These are phyloP conservation scores for Calonectria hawksworthii DNA, from an alignment of 2,329 filamentous ascomycete genomes.

Conservation along the genomic window DNA sequence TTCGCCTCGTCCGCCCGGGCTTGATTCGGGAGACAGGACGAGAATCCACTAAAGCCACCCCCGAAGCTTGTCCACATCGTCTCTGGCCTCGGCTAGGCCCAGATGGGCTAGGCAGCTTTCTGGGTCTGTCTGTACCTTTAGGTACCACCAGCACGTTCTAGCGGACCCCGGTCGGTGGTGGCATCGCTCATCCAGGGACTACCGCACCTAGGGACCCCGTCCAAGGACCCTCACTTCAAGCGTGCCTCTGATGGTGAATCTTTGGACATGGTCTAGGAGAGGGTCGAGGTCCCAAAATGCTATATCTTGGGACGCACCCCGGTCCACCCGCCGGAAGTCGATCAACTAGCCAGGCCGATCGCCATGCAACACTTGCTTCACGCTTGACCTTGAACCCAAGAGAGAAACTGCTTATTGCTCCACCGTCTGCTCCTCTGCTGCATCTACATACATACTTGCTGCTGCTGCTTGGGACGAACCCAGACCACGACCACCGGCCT, in stretches of 20 bases:
- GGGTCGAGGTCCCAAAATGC: conserved; percentile 26
- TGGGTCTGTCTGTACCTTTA: conserved; percentile 34
- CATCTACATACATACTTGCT: conserved; percentile 41
- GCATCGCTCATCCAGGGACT: conserved; percentile 10
- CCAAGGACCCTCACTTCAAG: conserved; percentile 13
- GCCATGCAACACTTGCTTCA: conserved; percentile 47
- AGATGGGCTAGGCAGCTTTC: conserved; percentile 26
- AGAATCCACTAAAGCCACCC: conserved; percentile 40
- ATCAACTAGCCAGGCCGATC: conserved; percentile 46
- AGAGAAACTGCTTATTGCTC: conserved; percentile 34
- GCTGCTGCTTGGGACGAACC: conserved; percentile 20
- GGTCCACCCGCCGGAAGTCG: conserved; percentile 33
- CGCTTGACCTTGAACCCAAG: conserved; percentile 27
- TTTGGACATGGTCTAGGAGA: conserved; percentile 12
- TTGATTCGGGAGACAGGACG: conserved; percentile 39
- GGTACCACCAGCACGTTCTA: conserved; percentile 32
- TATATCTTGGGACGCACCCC: conserved; percentile 33
- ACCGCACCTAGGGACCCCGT: conserved; percentile 1
- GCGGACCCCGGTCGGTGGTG: not conserved
- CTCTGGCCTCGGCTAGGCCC: conserved; percentile 10
- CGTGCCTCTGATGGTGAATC: conserved; percentile 6
- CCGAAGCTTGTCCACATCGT: conserved; percentile 32
- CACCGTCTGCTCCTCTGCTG: conserved; percentile 31
- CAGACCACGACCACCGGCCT: conserved; percentile 19
- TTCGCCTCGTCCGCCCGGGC: conserved; percentile 31